Percentiles rank a stretch among this genome's conserved stretches.
Conservation (phyloP, 1,139 yeast genomes). For the Scheffersomyces cryptocercus region DNA sequence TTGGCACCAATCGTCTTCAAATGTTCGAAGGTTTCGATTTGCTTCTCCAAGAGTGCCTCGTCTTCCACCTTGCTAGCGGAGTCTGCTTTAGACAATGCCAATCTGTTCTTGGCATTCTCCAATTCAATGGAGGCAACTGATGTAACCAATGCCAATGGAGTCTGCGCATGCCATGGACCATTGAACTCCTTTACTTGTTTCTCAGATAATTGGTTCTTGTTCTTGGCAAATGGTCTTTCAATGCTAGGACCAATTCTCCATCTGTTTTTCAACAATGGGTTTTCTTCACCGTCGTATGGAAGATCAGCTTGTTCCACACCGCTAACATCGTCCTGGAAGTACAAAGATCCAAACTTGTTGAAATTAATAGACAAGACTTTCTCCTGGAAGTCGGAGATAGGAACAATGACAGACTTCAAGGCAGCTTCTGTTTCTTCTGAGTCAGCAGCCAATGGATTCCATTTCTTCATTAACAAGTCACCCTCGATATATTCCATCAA, state of each 20-base stretch:
- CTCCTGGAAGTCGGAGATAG: slow-evolving; percentile 61
- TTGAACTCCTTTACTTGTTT: slow-evolving; percentile 45
- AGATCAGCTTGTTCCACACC: slow-evolving; percentile 37
- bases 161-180: slow-evolving; percentile 76
- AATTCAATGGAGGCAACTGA: slow-evolving; percentile 69
- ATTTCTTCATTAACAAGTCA: slow-evolving; percentile 76
- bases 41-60: slow-evolving; percentile 42
- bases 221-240: slow-evolving; percentile 76
- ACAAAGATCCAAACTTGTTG: slow-evolving; percentile 78
- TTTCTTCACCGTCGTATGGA: slow-evolving; percentile 69
- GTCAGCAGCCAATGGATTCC: slow-evolving; percentile 75
- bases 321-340: slow-evolving; percentile 64
- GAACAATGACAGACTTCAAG: slow-evolving; percentile 58
- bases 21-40: slow-evolving; percentile 60
- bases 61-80: slow-evolving; percentile 47
- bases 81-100: slow-evolving; percentile 57
- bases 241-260: slow-evolving; percentile 93
- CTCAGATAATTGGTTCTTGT: slow-evolving; percentile 50
- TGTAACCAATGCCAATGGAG: slow-evolving; percentile 60
- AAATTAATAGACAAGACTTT: slow-evolving; percentile 55
- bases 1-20: slow-evolving; percentile 55
- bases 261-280: slow-evolving; percentile 56
- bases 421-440: slow-evolving; percentile 39
- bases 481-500: slow-evolving; percentile 81
- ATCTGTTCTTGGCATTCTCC: slow-evolving; percentile 58